phyloP scores from a whole-genome alignment of 2,329 filamentous ascomycete genomes.

The Chaetomiaceae sp. region DNA sequence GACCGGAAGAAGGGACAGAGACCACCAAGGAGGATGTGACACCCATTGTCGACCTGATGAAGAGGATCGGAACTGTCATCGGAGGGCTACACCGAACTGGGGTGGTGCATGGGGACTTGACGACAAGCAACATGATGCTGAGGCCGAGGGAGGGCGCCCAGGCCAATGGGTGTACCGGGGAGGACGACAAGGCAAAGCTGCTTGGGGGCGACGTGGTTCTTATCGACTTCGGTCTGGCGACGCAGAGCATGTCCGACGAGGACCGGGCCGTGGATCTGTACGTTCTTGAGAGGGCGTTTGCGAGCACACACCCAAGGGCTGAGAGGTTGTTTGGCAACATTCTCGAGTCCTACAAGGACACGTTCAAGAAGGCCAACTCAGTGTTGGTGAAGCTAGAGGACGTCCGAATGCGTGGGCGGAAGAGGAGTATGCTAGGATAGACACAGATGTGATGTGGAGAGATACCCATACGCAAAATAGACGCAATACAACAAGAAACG shows the following conservation, averaged over 20 bases:
- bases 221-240: slow-evolving; percentile 91
- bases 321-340: slow-evolving; percentile 72
- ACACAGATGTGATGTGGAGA: slow-evolving; percentile 27
- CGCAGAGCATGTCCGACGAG: slow-evolving; percentile 76
- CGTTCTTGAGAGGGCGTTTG: slow-evolving; percentile 90
- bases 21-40: slow-evolving; percentile 38
- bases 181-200: slow-evolving; percentile 21
- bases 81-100: slow-evolving; percentile 77
- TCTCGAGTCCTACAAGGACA: slow-evolving; percentile 66
- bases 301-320: slow-evolving; percentile 85
- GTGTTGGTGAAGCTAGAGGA: slow-evolving; percentile 84
- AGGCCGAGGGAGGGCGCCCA: slow-evolving; percentile 36
- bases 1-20: slow-evolving; percentile 34
- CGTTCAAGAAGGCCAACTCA: slow-evolving; percentile 68
- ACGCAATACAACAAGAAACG: too few species aligned
- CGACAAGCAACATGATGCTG: slow-evolving; percentile 95
- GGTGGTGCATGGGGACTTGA: slow-evolving; percentile 90
- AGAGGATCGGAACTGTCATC: slow-evolving; percentile 64
- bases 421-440: slow-evolving; percentile 93
- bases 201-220: slow-evolving; percentile 74
- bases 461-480: too few species aligned
- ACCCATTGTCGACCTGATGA: slow-evolving; percentile 60
- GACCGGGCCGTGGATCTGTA: slow-evolving; percentile 95
- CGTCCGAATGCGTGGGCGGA: slow-evolving; percentile 87
- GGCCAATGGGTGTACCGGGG: slow-evolving; percentile 15